Conservation (phyloP, 768 basidiomycete genomes). For the Termitomyces sp. region DNA sequence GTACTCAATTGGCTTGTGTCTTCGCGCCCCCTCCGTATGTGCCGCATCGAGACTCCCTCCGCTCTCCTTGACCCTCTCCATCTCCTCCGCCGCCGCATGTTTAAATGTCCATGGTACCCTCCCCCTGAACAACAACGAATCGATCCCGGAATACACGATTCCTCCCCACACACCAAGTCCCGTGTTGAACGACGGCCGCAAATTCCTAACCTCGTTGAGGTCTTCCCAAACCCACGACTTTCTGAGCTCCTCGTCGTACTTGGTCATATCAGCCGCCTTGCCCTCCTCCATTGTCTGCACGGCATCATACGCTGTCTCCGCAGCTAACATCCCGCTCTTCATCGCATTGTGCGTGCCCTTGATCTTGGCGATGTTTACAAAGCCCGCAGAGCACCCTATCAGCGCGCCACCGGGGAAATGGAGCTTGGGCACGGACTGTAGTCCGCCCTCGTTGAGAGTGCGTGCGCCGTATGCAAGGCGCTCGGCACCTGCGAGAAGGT, state of each 20-base stretch:
- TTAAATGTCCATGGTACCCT: slow-evolving; percentile 91
- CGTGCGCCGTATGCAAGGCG: slow-evolving; percentile 91
- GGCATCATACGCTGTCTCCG: slow-evolving; percentile 76
- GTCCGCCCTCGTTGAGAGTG: slow-evolving; percentile 87
- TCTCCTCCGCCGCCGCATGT: slow-evolving; percentile 41
- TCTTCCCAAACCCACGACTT: slow-evolving; percentile 85
- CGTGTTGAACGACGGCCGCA: slow-evolving; percentile 86
- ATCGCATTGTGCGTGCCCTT: slow-evolving; percentile 99
- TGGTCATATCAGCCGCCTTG: slow-evolving; percentile 56
- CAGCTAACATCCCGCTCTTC: slow-evolving; percentile 98
- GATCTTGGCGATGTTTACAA: slow-evolving; percentile 96
- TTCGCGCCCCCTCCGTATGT: slow-evolving; percentile 64
- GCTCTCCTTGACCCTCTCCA: slow-evolving; percentile 20
- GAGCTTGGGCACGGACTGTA: slow-evolving; percentile 82
- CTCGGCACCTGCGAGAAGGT: slow-evolving; percentile 67
- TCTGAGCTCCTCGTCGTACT: slow-evolving; percentile 67
- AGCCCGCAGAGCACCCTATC: slow-evolving; percentile 93
- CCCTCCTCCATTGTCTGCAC: slow-evolving; percentile 29
- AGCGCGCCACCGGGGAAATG: slow-evolving; percentile 94
- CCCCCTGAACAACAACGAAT: slow-evolving; percentile 81
- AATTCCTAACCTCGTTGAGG: slow-evolving; percentile 85
- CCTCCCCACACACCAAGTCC: slow-evolving; percentile 83
- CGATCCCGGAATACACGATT: slow-evolving; percentile 84
- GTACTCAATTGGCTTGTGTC: slow-evolving; percentile 76
- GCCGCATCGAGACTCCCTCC: slow-evolving; percentile 51